Evolutionary conservation across 257 asterid genomes (phyloP).

Genomic region (Plectranthus barbatus): DNA sequence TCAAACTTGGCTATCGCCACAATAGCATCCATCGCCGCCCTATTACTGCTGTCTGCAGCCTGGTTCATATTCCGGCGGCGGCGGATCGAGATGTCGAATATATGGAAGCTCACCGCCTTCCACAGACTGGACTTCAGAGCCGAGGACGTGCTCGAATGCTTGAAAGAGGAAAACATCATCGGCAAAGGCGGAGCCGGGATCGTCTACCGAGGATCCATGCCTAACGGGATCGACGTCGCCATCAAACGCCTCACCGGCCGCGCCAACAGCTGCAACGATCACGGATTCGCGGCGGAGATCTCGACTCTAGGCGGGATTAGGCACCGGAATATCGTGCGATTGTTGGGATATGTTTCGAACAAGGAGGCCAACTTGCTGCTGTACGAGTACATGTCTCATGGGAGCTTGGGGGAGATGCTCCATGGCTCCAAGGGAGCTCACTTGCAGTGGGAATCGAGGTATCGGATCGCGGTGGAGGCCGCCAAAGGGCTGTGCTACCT

Average conservation of each 20-base stretch:
- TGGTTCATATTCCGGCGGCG: constrained; percentile 20
- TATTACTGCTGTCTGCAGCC: constrained; percentile 22
- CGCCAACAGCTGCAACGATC: constrained; percentile 39
- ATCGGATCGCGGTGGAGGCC: constrained; percentile 68
- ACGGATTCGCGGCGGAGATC: constrained; percentile 78
- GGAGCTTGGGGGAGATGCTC: constrained; percentile 82
- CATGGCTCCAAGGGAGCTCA: constrained; percentile 76
- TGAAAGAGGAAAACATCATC: constrained; percentile 30
- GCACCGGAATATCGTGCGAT: constrained; percentile 78
- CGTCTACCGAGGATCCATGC: constrained; percentile 83
- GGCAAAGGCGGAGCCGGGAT: constrained; percentile 70
- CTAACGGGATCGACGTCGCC: constrained; percentile 56
- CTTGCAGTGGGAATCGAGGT: constrained; percentile 81
- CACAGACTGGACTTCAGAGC: constrained; percentile 53
- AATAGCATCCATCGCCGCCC: constrained; percentile 15
- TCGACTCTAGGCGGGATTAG: constrained; percentile 68
- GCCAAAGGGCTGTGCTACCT: constrained; percentile 81
- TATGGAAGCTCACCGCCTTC: constrained; percentile 78
- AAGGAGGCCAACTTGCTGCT: constrained; percentile 56
- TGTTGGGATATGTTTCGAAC: constrained; percentile 62
- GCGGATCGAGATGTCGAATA: constrained; percentile 22
- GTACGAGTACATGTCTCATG: constrained; percentile 88
- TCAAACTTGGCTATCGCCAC: constrained; percentile 24
- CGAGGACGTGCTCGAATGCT: constrained; percentile 58
- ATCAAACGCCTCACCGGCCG: constrained; percentile 50